Base-by-base conservation (phyloP, 2,329 filamentous ascomycete genomes). In the Penicillium polonicum region DNA sequence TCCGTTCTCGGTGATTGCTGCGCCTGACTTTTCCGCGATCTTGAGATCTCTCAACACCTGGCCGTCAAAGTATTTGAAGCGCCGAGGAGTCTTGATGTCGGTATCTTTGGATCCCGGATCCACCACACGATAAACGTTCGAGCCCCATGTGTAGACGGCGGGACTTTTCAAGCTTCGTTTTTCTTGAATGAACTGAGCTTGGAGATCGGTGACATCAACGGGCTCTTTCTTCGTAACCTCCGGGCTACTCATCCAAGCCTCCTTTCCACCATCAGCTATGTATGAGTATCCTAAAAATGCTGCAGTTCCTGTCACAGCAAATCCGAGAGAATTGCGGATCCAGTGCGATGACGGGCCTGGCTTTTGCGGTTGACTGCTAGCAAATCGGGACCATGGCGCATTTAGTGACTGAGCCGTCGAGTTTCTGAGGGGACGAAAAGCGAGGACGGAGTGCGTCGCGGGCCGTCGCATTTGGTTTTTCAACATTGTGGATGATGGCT, bases 141-240 rank as follows among this genome's bases (percentile, higher is more conserved):
- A 91, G 0, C 94, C 94, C 93, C 94, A 99, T 5, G 89, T 86
- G 75, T 96, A 97, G 0, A 97, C 89, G 2, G 92, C 94, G 0
- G 94, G 93, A 59, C 90, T 87, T 74, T 86, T 85, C 80, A 85
- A 83, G 74, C 90, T 95, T 70, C 85, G 86, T 77, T 90, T 91
- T 58, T 96, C 89, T 77, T 97, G 93, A 6, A 91, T 78, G 76
- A 96, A 91, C 72, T 96, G 91, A 12, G 89, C 90, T 70, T 89
- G 93, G 65, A 96, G 85, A 57, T 89, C 76, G 55, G 92, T 89
- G 57, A 64, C 58, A 9, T 68, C 54, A 21, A 65, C 58, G 13
- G 62, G 55, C 52, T 68, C 58, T 23, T 65, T 63, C 43, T 65
- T 68, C 31, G 48, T 36, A 15, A 61, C 61, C 23, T 53, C 52